A percentile compares a stretch with the other conserved stretches of the same genome.
Conservation (phyloP, 192 early-diverging fungal species). For the Gigaspora rosea region DNA sequence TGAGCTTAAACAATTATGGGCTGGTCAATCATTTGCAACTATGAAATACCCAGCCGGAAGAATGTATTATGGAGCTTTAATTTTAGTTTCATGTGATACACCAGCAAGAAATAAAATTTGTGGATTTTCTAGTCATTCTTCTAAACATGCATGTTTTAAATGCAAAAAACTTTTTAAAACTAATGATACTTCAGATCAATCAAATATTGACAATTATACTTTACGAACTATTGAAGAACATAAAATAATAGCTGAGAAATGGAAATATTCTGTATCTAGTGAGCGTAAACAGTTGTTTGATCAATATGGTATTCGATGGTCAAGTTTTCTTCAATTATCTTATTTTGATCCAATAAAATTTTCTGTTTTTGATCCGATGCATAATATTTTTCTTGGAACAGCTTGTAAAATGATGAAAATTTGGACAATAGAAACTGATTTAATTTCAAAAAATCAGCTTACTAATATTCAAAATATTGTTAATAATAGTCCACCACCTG, state of each 20-base stretch:
- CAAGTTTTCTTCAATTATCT: not conserved
- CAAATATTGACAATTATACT: not conserved
- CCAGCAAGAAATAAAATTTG: not conserved
- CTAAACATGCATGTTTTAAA: not conserved
- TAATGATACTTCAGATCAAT: not conserved
- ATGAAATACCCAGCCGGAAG: not conserved
- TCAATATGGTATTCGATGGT: not conserved
- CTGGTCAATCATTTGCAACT: not conserved
- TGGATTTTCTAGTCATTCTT: not conserved
- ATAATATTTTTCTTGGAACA: not conserved
- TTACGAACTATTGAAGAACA: not conserved
- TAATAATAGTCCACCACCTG: not conserved
- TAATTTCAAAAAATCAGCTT: not conserved
- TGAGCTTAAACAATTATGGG: constrained; percentile 13
- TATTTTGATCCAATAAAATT: not conserved
- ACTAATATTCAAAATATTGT: not conserved
- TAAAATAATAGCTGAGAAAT: not conserved
- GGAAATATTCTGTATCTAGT: not conserved
- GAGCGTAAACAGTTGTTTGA: not conserved
- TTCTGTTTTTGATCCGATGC: not conserved
- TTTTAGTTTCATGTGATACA: not conserved
- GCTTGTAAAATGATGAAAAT: not conserved
- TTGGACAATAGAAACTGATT: not conserved
- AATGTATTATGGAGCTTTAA: constrained; percentile 8
- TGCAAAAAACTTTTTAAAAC: not conserved